Conservation (phyloP, 768 basidiomycete genomes). For the Xerocomus spinulosus region DNA sequence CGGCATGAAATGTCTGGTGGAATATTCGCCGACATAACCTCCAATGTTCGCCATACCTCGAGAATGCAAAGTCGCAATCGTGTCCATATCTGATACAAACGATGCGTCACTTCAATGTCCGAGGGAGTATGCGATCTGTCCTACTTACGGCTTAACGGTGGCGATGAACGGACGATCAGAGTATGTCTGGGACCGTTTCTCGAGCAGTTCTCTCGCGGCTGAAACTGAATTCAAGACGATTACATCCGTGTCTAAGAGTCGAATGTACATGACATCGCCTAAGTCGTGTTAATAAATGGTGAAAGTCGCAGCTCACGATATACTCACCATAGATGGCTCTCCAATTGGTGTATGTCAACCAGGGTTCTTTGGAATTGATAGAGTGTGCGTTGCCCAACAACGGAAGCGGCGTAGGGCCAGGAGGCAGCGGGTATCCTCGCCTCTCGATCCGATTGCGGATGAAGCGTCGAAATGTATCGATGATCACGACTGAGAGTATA, state of each 20-base stretch:
- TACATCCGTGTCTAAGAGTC: constrained; percentile 2
- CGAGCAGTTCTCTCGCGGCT: constrained; percentile 2
- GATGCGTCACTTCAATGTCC: neutral
- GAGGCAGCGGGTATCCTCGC: constrained; percentile 2
- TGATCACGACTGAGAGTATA: neutral
- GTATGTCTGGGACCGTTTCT: constrained; percentile 12
- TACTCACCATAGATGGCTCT: constrained; percentile 4
- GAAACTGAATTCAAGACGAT: constrained; percentile 7
- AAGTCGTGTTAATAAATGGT: neutral
- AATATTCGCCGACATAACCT: constrained; percentile 18
- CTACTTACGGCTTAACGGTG: constrained; percentile 3
- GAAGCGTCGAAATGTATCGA: neutral
- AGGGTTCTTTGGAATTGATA: neutral
- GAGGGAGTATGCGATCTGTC: neutral
- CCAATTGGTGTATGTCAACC: constrained; percentile 8
- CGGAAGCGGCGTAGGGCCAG: constrained; percentile 6
- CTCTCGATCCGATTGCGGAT: neutral
- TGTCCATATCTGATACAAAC: constrained; percentile 4
- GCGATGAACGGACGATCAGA: constrained; percentile 11
- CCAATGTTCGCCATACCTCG: constrained; percentile 7
- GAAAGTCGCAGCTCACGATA: too few relatives aligned
- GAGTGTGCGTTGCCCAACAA: constrained; percentile 7
- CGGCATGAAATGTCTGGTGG: constrained; percentile 14
- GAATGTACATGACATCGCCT: constrained; percentile 9
- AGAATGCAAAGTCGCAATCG: neutral